Percentiles rank a stretch among this genome's conserved stretches.
phyloP scores from a whole-genome alignment of 78 protist genomes.

The Capsaspora owczarzaki region DNA sequence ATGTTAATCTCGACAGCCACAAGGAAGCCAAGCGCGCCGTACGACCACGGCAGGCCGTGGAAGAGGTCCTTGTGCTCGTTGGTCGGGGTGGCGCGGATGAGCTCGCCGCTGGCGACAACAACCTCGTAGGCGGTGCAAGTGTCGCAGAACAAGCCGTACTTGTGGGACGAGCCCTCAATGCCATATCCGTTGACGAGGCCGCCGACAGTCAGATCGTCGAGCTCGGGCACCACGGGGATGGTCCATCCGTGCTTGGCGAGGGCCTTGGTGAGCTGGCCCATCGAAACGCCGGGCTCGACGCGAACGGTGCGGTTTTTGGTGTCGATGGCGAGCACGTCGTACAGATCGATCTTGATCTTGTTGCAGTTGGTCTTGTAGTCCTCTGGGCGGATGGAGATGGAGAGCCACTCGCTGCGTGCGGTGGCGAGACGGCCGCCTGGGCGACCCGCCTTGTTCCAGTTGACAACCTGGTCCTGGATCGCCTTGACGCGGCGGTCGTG shows the following conservation, averaged over 20 bases:
- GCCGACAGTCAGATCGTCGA: conserved; percentile 38
- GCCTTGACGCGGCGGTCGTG: too few relatives aligned
- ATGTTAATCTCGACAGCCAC: conserved; percentile 22
- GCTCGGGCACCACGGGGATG: conserved; percentile 16
- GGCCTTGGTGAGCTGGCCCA: conserved; percentile 7
- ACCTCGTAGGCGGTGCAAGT: conserved; percentile 2
- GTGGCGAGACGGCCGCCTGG: too few relatives aligned
- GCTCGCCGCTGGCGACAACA: conserved; percentile 15
- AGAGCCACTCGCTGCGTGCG: too few relatives aligned
- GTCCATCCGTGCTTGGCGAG: conserved; percentile 1
- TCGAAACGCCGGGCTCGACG: conserved; percentile 11
- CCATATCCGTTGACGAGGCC: conserved; percentile 31
- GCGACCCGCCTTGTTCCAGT: too few relatives aligned
- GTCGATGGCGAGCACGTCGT: conserved; percentile 6
- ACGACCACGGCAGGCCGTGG: conserved; percentile 30
- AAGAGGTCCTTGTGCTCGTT: conserved; percentile 30
- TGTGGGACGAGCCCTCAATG: conserved; percentile 19
- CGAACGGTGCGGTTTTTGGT: background rate
- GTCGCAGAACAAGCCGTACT: conserved; percentile 28
- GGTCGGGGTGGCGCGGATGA: background rate
- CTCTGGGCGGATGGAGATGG: background rate
- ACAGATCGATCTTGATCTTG: background rate
- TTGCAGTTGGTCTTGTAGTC: background rate
- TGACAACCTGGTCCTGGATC: too few relatives aligned
- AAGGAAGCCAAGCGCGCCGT: conserved; percentile 31